phyloP scores from a whole-genome alignment of 2,329 filamentous ascomycete species.

The Paramyrothecium roridum region DNA sequence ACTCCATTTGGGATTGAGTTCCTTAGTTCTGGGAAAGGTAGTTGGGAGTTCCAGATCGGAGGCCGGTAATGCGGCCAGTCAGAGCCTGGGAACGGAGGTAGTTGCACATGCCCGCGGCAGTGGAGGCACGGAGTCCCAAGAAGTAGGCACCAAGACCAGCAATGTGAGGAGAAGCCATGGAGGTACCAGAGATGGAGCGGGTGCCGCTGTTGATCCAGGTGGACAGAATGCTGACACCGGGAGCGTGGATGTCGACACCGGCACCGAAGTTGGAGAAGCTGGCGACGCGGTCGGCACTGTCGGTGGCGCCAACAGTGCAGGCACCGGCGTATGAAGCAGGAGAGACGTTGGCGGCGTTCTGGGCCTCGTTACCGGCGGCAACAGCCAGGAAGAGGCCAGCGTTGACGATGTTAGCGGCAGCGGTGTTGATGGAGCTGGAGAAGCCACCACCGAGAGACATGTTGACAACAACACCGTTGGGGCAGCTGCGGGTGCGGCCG shows the following conservation, averaged over 20 bases:
- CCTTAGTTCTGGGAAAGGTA: conserved; percentile 17
- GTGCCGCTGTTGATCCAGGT: conserved; percentile 42
- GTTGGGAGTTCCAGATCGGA: conserved; percentile 17
- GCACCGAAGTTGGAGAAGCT: conserved; percentile 51
- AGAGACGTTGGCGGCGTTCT: conserved; percentile 41
- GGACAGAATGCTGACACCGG: conserved; percentile 43
- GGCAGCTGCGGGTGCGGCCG: conserved; percentile 31
- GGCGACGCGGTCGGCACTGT: conserved; percentile 33
- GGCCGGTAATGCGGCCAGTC: conserved; percentile 26
- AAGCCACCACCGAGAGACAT: conserved; percentile 54
- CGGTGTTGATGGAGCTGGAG: conserved; percentile 46
- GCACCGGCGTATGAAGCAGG: conserved; percentile 44
- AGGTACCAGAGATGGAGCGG: conserved; percentile 40
- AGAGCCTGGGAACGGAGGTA: conserved; percentile 29
- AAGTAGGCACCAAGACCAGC: conserved; percentile 40
- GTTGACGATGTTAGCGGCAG: conserved; percentile 41
- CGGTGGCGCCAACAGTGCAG: conserved; percentile 51
- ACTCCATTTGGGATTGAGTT: too few relatives aligned
- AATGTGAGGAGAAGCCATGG: conserved; percentile 43
- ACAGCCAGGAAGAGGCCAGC: conserved; percentile 52
- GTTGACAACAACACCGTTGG: conserved; percentile 47
- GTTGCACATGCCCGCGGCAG: conserved; percentile 10
- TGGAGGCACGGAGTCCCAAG: conserved; percentile 31
- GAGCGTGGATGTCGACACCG: conserved; percentile 48
- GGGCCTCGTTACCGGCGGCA: conserved; percentile 50